Evolutionary conservation across 495 filamentous ascomycete species (phyloP), one percentile per base, ranked within the genome.

Genomic region (Achaetomiella virescens): DNA sequence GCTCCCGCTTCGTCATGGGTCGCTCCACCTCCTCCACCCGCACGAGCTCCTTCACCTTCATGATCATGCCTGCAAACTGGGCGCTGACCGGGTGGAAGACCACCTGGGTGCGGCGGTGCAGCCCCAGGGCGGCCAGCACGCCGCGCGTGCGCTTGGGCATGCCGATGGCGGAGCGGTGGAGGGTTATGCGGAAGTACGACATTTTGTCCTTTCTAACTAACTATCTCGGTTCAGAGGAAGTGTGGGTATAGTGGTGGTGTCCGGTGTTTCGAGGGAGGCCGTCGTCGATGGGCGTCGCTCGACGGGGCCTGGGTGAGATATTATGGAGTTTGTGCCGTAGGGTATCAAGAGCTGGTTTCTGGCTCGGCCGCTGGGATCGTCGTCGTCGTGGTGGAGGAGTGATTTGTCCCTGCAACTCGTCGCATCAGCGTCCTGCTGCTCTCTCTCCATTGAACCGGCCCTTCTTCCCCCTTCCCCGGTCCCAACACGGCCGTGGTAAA

Each of bases 11-110:
- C 18, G 82, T 85, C 66, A 91, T 67, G n/a, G 81, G 65, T 52
- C 69, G 64, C 15, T 88, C 88, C 37, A 96, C 90, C 72, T 97
- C 93, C 37, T 82, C 73, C 22, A 99, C 92, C 12, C 81, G 78
- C 6, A 99, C 87, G 54, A 99, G 77, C 71, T 99, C 95, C 72
- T 99, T 99, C 46, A 99, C 91, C 70, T 88, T 90, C 83, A 97
- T 88, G 71, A 99, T 93, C 75, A 95, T 90, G 71, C 95, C 95
- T 4, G 95, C 95, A 52, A 88, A 81, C 58, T 91, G 84, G 17
- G 83, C 79, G 25, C 82, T 82, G 52, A 96, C 93, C 31, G 88
- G 86, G 67, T 96, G 86, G 80, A 95, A 99, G 61, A 97, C 95
- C 55, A 88, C 92, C 58, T 80, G 81, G 80, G 87, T 86, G 61